phyloP scores from a whole-genome alignment of 768 basidiomycete genomes.

The Polyporus arcularius region DNA sequence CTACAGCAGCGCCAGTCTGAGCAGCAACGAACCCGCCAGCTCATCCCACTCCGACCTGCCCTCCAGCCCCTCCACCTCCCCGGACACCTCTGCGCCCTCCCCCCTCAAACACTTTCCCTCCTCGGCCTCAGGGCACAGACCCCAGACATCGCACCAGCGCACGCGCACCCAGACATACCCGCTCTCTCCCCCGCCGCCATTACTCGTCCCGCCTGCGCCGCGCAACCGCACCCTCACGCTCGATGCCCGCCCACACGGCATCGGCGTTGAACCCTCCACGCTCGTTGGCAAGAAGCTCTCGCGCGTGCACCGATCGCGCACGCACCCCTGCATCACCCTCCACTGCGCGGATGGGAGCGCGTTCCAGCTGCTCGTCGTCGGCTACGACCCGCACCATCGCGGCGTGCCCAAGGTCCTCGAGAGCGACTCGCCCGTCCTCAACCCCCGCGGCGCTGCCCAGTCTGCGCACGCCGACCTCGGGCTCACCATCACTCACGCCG shows the following conservation, averaged over 20 bases:
- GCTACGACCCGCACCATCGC: constrained; percentile 56
- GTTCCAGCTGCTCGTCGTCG: constrained; percentile 56
- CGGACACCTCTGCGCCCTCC: constrained; percentile 7
- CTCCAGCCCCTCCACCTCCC: constrained; percentile 16
- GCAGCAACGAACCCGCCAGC: constrained; percentile 14
- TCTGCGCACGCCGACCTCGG: constrained; percentile 29
- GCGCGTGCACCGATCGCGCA: constrained; percentile 32
- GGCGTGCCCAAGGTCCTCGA: constrained; percentile 64
- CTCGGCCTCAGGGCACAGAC: neutral
- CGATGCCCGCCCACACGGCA: neutral
- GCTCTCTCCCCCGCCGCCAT: neutral
- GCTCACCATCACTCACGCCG: constrained; percentile 54
- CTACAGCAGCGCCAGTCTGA: constrained; percentile 21
- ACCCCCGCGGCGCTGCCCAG: constrained; percentile 17
- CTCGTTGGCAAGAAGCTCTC: constrained; percentile 36
- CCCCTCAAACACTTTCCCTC: constrained; percentile 4
- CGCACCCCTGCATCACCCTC: constrained; percentile 38
- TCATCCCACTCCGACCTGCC: constrained; percentile 7
- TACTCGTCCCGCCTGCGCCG: neutral
- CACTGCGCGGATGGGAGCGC: constrained; percentile 37
- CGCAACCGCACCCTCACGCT: neutral
- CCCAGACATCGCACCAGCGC: neutral
- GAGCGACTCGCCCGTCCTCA: constrained; percentile 48
- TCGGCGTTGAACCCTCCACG: constrained; percentile 31
- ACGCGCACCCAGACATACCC: neutral